phyloP scores from a whole-genome alignment of 2,329 filamentous ascomycete species.

The Calonectria pseudoturangicola region DNA sequence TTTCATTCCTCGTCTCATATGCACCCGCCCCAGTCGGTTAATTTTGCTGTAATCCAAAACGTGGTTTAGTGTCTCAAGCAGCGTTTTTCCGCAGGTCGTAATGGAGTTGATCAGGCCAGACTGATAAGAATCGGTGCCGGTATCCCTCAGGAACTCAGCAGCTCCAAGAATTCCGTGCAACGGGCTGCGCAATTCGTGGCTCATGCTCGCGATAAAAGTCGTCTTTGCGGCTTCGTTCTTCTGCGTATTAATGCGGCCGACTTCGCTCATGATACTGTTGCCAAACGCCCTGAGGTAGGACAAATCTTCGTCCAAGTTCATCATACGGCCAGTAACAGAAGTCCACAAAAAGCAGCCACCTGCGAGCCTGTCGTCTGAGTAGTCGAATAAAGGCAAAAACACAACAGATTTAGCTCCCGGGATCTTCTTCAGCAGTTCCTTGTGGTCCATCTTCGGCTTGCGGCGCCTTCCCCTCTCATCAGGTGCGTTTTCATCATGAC shows the following conservation, averaged over 20 bases:
- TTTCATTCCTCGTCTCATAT: constrained; percentile 48
- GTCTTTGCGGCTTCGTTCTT: constrained; percentile 72
- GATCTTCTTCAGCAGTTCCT: constrained; percentile 59
- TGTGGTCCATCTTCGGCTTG: constrained; percentile 54
- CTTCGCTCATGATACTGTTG: constrained; percentile 68
- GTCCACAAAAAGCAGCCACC: constrained; percentile 52
- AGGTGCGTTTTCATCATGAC: background rate
- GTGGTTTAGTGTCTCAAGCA: constrained; percentile 70
- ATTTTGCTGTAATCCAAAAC: constrained; percentile 67
- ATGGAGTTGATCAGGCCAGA: constrained; percentile 66
- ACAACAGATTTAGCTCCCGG: constrained; percentile 59
- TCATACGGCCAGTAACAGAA: constrained; percentile 50
- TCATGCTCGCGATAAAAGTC: constrained; percentile 76
- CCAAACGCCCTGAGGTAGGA: constrained; percentile 59
- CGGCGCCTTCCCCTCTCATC: constrained; percentile 33
- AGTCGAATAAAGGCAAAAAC: constrained; percentile 61
- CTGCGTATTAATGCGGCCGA: constrained; percentile 71
- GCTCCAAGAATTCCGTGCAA: constrained; percentile 75
- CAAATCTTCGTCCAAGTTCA: constrained; percentile 60
- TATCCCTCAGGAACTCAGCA: constrained; percentile 70
- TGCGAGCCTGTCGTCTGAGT: constrained; percentile 58
- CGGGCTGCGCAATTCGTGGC: constrained; percentile 74
- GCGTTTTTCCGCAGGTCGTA: constrained; percentile 67
- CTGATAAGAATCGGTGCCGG: constrained; percentile 61
- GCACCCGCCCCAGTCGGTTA: constrained; percentile 58